These are phyloP conservation scores for Protea cynaroides DNA, from an alignment of 164 flowering plant genomes.

Conservation along the genomic window DNA sequence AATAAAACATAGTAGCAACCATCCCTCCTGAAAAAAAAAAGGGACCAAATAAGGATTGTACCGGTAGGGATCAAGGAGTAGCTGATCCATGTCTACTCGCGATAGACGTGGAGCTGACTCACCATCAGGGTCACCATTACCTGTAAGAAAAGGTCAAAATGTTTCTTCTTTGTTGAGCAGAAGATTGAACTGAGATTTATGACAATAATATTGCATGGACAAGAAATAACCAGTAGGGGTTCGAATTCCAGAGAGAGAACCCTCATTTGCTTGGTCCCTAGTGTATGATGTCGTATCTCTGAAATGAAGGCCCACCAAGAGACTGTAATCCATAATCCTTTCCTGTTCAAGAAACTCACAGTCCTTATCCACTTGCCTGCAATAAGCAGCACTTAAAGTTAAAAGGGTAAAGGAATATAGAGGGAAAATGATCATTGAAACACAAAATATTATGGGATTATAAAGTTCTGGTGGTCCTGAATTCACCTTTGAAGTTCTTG, in stretches of 20 bases:
- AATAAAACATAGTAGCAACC: background rate
- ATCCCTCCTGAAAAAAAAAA: background rate
- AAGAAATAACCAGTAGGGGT: conserved; percentile 28
- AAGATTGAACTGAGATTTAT: background rate
- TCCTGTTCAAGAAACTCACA: conserved; percentile 79
- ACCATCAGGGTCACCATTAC: conserved; percentile 27
- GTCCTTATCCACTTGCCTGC: conserved; percentile 77
- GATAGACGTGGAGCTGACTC: conserved; percentile 41
- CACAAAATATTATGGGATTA: background rate
- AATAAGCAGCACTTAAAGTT: background rate
- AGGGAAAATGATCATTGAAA: background rate
- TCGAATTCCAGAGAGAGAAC: conserved; percentile 30
- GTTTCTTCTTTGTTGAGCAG: background rate
- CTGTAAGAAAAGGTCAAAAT: conserved; percentile 18
- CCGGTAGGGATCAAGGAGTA: conserved; percentile 38
- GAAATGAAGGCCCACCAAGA: conserved; percentile 76
- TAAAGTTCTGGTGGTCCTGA: background rate
- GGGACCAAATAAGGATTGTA: conserved; percentile 8
- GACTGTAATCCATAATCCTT: conserved; percentile 81
- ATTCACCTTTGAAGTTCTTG: conserved; percentile 65
- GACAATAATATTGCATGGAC: background rate
- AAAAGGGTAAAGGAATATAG: background rate
- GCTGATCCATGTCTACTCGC: conserved; percentile 36
- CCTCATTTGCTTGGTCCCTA: conserved; percentile 21
- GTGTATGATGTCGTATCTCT: conserved; percentile 30